Evolutionary conservation across 768 basidiomycete genomes (phyloP).

Genomic region (Phanerodontia chrysosporium): DNA sequence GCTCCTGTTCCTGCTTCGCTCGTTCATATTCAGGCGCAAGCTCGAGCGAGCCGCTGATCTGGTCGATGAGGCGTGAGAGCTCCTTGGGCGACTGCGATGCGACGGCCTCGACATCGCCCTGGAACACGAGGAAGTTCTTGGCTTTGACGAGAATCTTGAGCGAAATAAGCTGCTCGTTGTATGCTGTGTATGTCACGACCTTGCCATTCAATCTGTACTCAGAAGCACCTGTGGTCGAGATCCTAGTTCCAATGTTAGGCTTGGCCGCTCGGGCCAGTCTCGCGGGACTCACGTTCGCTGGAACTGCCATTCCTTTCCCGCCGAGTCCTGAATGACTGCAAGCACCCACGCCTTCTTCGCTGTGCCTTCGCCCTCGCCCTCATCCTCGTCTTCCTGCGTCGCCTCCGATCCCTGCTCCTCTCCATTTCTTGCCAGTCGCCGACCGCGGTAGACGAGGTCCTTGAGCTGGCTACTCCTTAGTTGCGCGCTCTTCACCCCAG

Average conservation of each 20-base stretch:
- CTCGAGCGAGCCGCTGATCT: slow-evolving; percentile 93
- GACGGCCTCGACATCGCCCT: slow-evolving; percentile 97
- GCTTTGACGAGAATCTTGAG: slow-evolving; percentile 98
- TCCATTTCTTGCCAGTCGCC: slow-evolving; percentile 50
- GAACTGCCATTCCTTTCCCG: slow-evolving; percentile 83
- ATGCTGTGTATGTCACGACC: slow-evolving; percentile 80
- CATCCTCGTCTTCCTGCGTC: slow-evolving; percentile 46
- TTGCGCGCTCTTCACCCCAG: slow-evolving; percentile 94
- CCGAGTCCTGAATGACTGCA: slow-evolving; percentile 78
- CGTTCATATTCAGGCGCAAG: slow-evolving; percentile 84
- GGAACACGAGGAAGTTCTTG: slow-evolving; percentile 98
- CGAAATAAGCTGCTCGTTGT: slow-evolving; percentile 80
- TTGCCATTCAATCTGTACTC: slow-evolving; percentile 86
- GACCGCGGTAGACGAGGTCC: slow-evolving; percentile 94
- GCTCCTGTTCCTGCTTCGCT: slow-evolving; percentile 81
- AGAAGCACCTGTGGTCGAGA: slow-evolving; percentile 81
- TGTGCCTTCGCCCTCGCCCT: slow-evolving; percentile 66
- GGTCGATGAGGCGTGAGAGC: slow-evolving; percentile 86
- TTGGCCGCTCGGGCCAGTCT: not conserved
- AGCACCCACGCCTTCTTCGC: slow-evolving; percentile 95
- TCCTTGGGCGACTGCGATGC: slow-evolving; percentile 92
- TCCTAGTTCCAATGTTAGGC: slow-evolving; percentile 42
- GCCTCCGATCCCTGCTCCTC: slow-evolving; percentile 33
- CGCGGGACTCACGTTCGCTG: slow-evolving; percentile 75
- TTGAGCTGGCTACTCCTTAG: slow-evolving; percentile 90